Evolutionary conservation across 2,329 filamentous ascomycete genomes (phyloP), one percentile per base, ranked within the genome.

Genomic region (Blastomyces silverae): DNA sequence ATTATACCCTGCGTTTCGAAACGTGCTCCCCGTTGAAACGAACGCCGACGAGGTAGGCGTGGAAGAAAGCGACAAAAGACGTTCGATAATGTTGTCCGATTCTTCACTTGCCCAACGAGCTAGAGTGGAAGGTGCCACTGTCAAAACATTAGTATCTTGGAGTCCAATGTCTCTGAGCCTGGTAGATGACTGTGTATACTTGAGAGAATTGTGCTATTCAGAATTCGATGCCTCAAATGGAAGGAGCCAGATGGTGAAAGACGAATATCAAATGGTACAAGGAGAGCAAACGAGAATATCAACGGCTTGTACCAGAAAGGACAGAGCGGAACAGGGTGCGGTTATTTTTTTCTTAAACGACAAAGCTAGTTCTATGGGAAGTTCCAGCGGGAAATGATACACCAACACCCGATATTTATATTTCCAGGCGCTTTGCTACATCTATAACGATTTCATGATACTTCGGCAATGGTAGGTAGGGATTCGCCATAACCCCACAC

Each of bases 61-160:
- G 59, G n/a, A 62, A 39, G 66, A 65, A 44, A 58, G 63, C 34
- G 66, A 64, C 55, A 66, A 64, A 50, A 71, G 64, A 62, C 67
- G 63, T 65, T 67, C 67, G 59, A 67, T 63, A 55, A 67, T 65
- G 64, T 61, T 64, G n/a, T 55, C 57, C n/a, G 66, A 62, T 60
- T 61, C 66, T 66, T 69, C 67, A 65, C 68, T 68, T 65, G 67
- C 64, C 68, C 71, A 72, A 57, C 67, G 66, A 37, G 65, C 70
- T 68, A 72, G 67, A 66, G 64, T 67, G 50, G 62, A 65, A 67
- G 67, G 64, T 25, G 66, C 61, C 66, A 67, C 66, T 67, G 34
- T 15, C 10, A 37, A 28, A 20, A 13, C n/a, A 22, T 63, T 25
- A 63, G 53, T 48, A 46, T 28, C 13, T 63, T 48, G 11, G 10